Conservation (phyloP, 306 rosid species). For the Quercus aquifolioides region DNA sequence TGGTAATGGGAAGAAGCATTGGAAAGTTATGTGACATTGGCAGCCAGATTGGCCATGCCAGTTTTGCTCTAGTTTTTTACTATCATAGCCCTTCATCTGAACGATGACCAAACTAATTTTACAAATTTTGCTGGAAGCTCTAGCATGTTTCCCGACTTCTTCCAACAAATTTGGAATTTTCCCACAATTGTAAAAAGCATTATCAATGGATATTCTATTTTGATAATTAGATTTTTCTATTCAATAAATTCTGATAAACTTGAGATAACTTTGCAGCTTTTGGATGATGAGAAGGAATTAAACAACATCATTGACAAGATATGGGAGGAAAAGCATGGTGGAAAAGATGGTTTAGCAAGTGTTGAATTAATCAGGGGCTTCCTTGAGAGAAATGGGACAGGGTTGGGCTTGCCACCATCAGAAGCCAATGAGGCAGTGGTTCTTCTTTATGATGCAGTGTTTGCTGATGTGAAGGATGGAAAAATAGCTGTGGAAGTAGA, state of each 20-base stretch:
- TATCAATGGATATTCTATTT: not conserved
- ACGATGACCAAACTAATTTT: not conserved
- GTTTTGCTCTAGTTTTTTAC: not conserved
- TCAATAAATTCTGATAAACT: not conserved
- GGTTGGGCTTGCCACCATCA: constrained; percentile 57
- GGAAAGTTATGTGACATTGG: not conserved
- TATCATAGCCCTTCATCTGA: not conserved
- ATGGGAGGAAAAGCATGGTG: constrained; percentile 41
- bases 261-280: constrained; percentile 48
- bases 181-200: not conserved
- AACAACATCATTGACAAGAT: constrained; percentile 43
- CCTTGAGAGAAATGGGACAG: constrained; percentile 57
- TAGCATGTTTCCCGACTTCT: not conserved
- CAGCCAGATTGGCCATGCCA: not conserved
- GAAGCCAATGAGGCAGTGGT: constrained; percentile 57
- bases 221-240: not conserved
- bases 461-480: constrained; percentile 46
- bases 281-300: constrained; percentile 67
- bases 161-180: not conserved
- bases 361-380: constrained; percentile 45
- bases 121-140: not conserved
- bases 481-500: constrained; percentile 31
- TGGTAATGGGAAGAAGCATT: not conserved
- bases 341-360: constrained; percentile 34
- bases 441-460: constrained; percentile 66